Base-by-base conservation (phyloP, 805 yeast genomes). In the Schwanniomyces vanrijiae region DNA sequence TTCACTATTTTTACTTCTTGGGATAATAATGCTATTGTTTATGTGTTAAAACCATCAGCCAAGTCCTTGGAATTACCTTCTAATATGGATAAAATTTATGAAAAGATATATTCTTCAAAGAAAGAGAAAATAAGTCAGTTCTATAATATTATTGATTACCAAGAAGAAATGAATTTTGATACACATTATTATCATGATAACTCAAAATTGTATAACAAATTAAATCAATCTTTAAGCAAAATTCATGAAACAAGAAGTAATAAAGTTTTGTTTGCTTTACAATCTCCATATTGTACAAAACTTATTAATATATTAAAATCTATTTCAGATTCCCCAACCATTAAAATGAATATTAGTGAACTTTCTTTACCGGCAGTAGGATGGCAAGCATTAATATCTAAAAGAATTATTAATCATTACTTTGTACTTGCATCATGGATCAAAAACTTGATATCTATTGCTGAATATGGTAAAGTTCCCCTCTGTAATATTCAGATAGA, bases 401-500 rank as follows among this genome's bases (percentile, higher is more conserved):
- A 82, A 51, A 71, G 89, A 52, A 69, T 89, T 3, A 74, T 84
- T 37, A 84, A 83, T 55, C 90, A 87, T 53, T 82, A 83, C 61
- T 73, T 92, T 39, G 82, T 88, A 0, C 67, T 90, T 39, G 86
- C 94, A 0, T 71, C 83, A 1, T 86, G 96, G 88, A 60, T 90
- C 24, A 72, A 76, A 33, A 84, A 85, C 55, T 72, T 89, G 66
- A 75, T 83, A 16, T 71, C 81, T 0, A 63, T 89, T 44, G 76
- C 97, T 0, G 76, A 78, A 48, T 89, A 86, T 60, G 81, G 92
- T 35, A 83, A 86, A 46, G 79, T 94, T 42, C 99, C 99, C 1
- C 61, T 94, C 29, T 89, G 98, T 60, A 92, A 94, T 58, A 67
- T 92, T 53, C 83, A 82, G 52, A 74, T 83, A n/a, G 92, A 87